Evolutionary conservation across 495 filamentous ascomycete species (phyloP).

Genomic region (Trichoderma parareesei): DNA sequence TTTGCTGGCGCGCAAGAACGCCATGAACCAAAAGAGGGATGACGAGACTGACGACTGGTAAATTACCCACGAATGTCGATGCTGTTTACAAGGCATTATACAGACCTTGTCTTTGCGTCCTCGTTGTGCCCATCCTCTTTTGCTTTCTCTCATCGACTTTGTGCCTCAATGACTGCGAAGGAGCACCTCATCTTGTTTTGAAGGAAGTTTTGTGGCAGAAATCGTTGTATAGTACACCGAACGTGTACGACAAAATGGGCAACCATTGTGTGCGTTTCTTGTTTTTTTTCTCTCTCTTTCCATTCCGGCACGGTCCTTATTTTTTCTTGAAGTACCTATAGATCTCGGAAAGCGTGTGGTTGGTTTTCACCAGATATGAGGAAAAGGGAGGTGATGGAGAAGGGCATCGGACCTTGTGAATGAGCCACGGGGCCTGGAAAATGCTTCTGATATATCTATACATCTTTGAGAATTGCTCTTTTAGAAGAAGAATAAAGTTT

Average conservation of each 20-base stretch:
- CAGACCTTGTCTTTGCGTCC: neutral
- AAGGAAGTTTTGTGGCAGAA: neutral
- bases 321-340: neutral
- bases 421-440: neutral
- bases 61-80: constrained; percentile 11
- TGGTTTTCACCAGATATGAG: neutral
- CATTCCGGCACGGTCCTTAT: too few species aligned
- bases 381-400: neutral
- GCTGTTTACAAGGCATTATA: constrained; percentile 6
- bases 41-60: constrained; percentile 64
- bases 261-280: neutral
- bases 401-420: neutral
- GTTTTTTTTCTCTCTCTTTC: too few species aligned
- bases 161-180: constrained; percentile 1
- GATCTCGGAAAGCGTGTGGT: constrained; percentile 4
- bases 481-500: neutral
- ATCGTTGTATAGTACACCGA: neutral
- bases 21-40: constrained; percentile 60
- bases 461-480: neutral
- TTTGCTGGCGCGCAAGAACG: constrained; percentile 54
- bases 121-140: neutral
- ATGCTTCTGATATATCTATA: neutral
- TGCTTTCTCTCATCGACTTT: neutral
- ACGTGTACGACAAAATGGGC: neutral
- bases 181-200: too few species aligned